Percentiles rank a stretch among this genome's conserved stretches.
Conservation (phyloP, 768 basidiomycete species). For the Leccinum obscurum region DNA sequence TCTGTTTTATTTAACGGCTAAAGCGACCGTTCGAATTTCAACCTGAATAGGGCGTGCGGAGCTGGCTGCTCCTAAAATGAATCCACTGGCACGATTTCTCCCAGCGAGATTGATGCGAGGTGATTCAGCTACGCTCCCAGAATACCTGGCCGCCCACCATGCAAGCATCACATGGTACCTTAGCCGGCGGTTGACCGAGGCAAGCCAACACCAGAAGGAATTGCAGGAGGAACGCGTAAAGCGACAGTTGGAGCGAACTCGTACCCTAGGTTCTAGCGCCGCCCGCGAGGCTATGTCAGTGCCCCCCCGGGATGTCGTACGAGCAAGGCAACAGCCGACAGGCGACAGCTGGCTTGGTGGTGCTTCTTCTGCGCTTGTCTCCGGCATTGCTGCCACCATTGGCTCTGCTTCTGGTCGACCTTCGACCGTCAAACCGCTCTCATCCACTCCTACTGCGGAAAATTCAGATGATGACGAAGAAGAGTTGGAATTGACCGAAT, state of each 20-base stretch:
- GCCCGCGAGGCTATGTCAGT: slow-evolving; percentile 59
- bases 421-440: slow-evolving; percentile 27
- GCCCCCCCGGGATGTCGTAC: slow-evolving; percentile 31
- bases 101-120: slow-evolving; percentile 68
- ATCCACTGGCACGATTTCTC: slow-evolving; percentile 67
- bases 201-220: slow-evolving; percentile 76
- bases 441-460: slow-evolving; percentile 37
- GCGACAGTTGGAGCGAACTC: slow-evolving; percentile 81
- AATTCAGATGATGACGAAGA: slow-evolving; percentile 69
- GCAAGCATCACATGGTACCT: slow-evolving; percentile 93
- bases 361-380: slow-evolving; percentile 53
- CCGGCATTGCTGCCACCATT: slow-evolving; percentile 60
- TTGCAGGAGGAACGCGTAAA: slow-evolving; percentile 94
- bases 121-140: slow-evolving; percentile 50
- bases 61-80: slow-evolving; percentile 61
- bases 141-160: slow-evolving; percentile 85
- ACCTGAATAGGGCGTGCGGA: slow-evolving; percentile 58
- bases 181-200: slow-evolving; percentile 73
- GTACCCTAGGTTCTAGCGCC: slow-evolving; percentile 80
- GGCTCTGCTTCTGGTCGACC: slow-evolving; percentile 43
- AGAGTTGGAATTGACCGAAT: slow-evolving; percentile 78
- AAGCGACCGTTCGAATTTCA: slow-evolving; percentile 20
- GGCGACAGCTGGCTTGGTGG: slow-evolving; percentile 62
- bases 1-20: slow-evolving; percentile 13
- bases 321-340: slow-evolving; percentile 18